phyloP scores from a whole-genome alignment of 257 asterid species.

The Primulina huaijiensis region DNA sequence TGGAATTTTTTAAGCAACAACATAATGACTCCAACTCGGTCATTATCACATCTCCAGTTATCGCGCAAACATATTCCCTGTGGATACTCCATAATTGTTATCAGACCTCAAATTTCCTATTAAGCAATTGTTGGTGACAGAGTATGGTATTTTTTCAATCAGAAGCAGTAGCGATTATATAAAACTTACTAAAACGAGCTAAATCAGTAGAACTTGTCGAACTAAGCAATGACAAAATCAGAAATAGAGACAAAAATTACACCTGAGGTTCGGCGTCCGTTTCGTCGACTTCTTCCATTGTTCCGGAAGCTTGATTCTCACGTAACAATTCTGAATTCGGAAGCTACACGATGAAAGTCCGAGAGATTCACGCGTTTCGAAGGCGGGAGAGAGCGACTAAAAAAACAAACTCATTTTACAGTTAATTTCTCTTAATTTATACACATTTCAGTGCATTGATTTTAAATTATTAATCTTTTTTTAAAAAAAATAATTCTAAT shows the following conservation, averaged over 20 bases:
- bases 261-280: slow-evolving; percentile 52
- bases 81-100: not conserved
- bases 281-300: slow-evolving; percentile 62
- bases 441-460: no score
- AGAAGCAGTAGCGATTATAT: not conserved
- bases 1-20: no score
- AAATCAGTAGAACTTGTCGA: not conserved
- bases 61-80: not conserved
- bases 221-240: slow-evolving; percentile 1
- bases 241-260: slow-evolving; percentile 7
- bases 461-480: no score
- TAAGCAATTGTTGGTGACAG: no score
- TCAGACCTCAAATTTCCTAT: not conserved
- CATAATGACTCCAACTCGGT: no score
- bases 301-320: not conserved
- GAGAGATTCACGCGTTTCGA: not conserved
- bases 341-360: not conserved
- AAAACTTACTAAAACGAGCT: slow-evolving; percentile 3
- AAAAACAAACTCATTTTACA: no score
- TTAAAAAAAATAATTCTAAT: no score
- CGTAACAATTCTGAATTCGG: not conserved
- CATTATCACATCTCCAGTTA: no score
- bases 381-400: no score
- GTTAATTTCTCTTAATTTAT: no score
- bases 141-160: no score